Evolutionary conservation across 2,329 filamentous ascomycete species (phyloP), one percentile per base, ranked within the genome.

Genomic region (Scortechinia acanthostroma): DNA sequence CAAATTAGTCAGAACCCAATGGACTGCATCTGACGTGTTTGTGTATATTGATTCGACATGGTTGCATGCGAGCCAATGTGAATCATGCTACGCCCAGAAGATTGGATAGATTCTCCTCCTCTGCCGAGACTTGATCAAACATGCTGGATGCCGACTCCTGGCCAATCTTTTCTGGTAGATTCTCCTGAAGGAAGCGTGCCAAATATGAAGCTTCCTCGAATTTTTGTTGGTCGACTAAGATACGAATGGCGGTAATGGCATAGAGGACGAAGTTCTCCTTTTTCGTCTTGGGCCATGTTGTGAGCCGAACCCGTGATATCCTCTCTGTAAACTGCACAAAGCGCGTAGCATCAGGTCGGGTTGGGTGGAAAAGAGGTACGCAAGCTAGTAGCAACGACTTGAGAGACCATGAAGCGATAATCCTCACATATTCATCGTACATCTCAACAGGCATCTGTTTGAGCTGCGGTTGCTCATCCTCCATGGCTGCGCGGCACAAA

Each of bases 361-460:
- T 56, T 2, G 66, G 66, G 47, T 68, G 63, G 35, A 62, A 63
- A 42, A 69, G 50, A 48, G 49, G 13, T 50, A 48, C 15, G 53
- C n/a, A n/a, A n/a, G n/a, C n/a, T n/a, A n/a, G n/a, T n/a, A n/a
- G n/a, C n/a, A n/a, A n/a, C n/a, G n/a, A n/a, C 51, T 19, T 59
- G 43, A 5, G 55, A 43, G 19, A 54, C 52, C 5, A 60, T 49
- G 3, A 52, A 45, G 4, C n/a, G n/a, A n/a, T n/a, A n/a, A n/a
- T n/a, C n/a, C 53, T 46, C 13, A 51, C 50, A 25, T 59, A 65
- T 5, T 58, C 49, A 21, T 68, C 58, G 45, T 63, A 69, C 5
- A n/a, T 10, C n/a, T 10, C 10, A 30, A 30, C 25, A 30, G 25
- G 25, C 10, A 30, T 10, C 25, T 30, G 58, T 42, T 14, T 55